Percentiles rank a stretch among this genome's conserved stretches.
Evolutionary conservation across 768 basidiomycete genomes (phyloP).

Genomic region (Suillus cothurnatus): DNA sequence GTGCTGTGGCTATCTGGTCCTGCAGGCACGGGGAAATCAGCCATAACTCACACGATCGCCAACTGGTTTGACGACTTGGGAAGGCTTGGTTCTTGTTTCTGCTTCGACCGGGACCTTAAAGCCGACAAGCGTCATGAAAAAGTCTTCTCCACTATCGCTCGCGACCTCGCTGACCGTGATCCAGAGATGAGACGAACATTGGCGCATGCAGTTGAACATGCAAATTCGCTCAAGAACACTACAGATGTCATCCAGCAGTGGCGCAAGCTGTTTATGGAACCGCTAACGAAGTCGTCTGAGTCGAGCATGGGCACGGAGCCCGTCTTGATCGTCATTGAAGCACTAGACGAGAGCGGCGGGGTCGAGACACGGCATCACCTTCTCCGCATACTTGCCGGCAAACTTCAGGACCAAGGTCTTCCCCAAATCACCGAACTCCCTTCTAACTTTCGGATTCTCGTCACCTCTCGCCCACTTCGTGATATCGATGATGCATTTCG

Average conservation of each 20-base stretch:
- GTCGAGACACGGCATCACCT: constrained; percentile 18
- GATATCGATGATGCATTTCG: not conserved
- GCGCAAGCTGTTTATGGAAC: constrained; percentile 19
- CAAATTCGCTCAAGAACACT: not conserved
- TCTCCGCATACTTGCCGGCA: constrained; percentile 18
- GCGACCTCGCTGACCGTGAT: constrained; percentile 22
- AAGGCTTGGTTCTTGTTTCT: constrained; percentile 22
- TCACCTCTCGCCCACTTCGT: constrained; percentile 13
- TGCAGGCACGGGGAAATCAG: constrained; percentile 32
- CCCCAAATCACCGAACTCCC: constrained; percentile 6
- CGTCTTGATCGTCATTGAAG: constrained; percentile 29
- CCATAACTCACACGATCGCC: constrained; percentile 25
- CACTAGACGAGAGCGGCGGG: constrained; percentile 18
- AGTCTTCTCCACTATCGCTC: constrained; percentile 34
- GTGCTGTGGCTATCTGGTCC: constrained; percentile 17
- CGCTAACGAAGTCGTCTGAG: constrained; percentile 3
- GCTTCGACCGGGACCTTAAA: constrained; percentile 12
- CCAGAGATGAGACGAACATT: not conserved
- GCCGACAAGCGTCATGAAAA: constrained; percentile 7
- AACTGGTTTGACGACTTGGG: constrained; percentile 9
- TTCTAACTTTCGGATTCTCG: constrained; percentile 9
- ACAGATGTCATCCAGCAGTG: constrained; percentile 14
- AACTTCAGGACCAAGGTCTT: not conserved
- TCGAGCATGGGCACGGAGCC: constrained; percentile 19
- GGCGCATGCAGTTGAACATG: not conserved